Conservation (phyloP, 208 protist species). For the Herpetomonas tarakana region DNA sequence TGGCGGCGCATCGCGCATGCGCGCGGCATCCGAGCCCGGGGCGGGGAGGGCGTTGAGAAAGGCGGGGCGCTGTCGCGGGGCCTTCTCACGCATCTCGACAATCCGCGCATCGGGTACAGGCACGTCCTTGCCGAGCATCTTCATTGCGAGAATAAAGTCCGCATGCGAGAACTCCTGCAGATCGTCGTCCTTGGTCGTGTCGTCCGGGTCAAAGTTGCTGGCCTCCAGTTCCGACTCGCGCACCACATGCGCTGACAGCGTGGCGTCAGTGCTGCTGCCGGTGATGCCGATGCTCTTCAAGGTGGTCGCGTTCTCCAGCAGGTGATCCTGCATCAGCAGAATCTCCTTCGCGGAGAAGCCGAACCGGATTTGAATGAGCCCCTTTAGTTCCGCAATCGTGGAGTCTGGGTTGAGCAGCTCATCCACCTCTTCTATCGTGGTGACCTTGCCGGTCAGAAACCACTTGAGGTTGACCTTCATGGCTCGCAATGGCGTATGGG, state of each 20-base stretch:
- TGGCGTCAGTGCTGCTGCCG: constrained; percentile 34
- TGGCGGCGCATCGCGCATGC: constrained; percentile 1
- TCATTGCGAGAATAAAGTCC: constrained; percentile 74
- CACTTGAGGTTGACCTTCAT: constrained; percentile 72
- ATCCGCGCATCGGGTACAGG: constrained; percentile 61
- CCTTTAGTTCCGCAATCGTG: constrained; percentile 79
- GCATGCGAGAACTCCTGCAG: constrained; percentile 80
- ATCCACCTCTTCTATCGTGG: constrained; percentile 53
- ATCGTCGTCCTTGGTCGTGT: constrained; percentile 53
- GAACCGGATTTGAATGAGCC: constrained; percentile 80
- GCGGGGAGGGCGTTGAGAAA: constrained; percentile 48
- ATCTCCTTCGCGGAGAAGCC: constrained; percentile 65
- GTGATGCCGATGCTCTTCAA: constrained; percentile 44
- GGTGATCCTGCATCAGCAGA: constrained; percentile 44
- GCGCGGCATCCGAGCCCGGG: not conserved
- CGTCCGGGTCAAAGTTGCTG: constrained; percentile 44
- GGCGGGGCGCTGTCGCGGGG: constrained; percentile 54
- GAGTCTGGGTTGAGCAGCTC: constrained; percentile 57
- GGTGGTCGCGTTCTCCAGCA: constrained; percentile 49
- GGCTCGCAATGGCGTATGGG: not conserved
- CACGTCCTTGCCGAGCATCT: constrained; percentile 72
- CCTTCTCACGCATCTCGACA: constrained; percentile 47
- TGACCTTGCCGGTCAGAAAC: constrained; percentile 66
- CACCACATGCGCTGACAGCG: constrained; percentile 57
- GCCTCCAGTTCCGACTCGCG: constrained; percentile 47